Base-by-base conservation (phyloP, 2,329 filamentous ascomycete species). In the Phaeosphaeria sp. region DNA sequence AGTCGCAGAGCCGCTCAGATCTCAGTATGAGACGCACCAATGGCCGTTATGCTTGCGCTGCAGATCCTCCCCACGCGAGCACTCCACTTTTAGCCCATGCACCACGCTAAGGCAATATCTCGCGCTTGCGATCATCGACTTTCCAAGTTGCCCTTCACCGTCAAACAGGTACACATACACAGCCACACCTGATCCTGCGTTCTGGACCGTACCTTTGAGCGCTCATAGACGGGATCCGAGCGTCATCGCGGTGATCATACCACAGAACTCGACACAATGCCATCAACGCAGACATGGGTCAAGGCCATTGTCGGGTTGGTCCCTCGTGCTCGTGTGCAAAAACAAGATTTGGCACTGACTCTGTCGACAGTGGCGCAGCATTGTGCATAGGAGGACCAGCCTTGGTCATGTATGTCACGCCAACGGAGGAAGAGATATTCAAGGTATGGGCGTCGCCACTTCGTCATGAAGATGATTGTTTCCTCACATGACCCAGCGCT, bases 361-460 rank as follows among this genome's bases (percentile, higher is more conserved):
- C 36, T 49, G 40, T 20, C 52, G 21, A 44, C 69, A 97, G 93
- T 57, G 91, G 91, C 67, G 83, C 82, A 43, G 78, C 83, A 47
- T 83, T 95, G 68, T 89, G 87, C 71, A 84, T 97, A 58, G 95
- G 95, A 51, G 95, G 95, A 3, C 95, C 95, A 22, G 89, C 90
- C 17, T 81, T 98, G 52, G 90, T 94, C 44, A 86, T 89, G 79
- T 96, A 88, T 77, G 81, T 96, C 47, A 86, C 86, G 46, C 95
- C 95, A 2, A 90, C 91, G 13, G 93, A 97, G 68, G 95, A 97
- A 78, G 93, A 98, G 80, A 85, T 99, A 43, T 93, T 96, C 83
- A 84, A 86, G 77, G 83, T 84, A 78, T 18, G 43, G 43, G 15
- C 21, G 53, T 55, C 42, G 56, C 64, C 67, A 66, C 62, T 51